A percentile compares a stretch with the other conserved stretches of the same genome.
phyloP scores from a whole-genome alignment of 2,329 filamentous ascomycete genomes.

The Fusarium cicatricum region DNA sequence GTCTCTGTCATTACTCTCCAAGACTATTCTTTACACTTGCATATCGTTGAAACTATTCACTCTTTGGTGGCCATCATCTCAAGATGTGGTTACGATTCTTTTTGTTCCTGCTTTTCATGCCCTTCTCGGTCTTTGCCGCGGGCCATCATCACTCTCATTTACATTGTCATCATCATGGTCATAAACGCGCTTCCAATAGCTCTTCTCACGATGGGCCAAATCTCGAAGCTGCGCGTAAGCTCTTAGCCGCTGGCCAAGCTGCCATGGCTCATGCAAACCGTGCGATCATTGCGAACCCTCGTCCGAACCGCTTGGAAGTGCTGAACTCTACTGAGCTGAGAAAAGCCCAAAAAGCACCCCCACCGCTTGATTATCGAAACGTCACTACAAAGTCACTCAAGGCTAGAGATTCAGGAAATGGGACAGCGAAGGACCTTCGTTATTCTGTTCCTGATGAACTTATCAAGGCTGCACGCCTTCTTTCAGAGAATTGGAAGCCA shows the following conservation, averaged over 20 bases:
- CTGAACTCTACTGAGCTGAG: slow-evolving; percentile 10
- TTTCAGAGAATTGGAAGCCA: slow-evolving; percentile 9
- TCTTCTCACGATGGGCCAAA: slow-evolving; percentile 3
- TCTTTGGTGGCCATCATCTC: background rate
- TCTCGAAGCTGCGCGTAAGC: slow-evolving; percentile 2
- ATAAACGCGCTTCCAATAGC: slow-evolving; percentile 7
- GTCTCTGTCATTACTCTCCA: background rate
- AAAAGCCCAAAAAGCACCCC: slow-evolving; percentile 9
- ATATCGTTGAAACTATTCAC: slow-evolving; percentile 1
- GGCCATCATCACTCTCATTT: slow-evolving; percentile 7
- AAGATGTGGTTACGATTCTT: slow-evolving; percentile 7
- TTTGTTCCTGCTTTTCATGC: slow-evolving; percentile 7
- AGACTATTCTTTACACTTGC: slow-evolving; percentile 1
- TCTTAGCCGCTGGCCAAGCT: slow-evolving; percentile 7
- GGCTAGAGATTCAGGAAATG: background rate
- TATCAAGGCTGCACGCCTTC: slow-evolving; percentile 12
- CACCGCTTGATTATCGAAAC: slow-evolving; percentile 9
- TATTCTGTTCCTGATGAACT: slow-evolving; percentile 15
- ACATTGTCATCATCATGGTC: slow-evolving; percentile 2
- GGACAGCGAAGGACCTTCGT: background rate
- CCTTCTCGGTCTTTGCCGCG: slow-evolving; percentile 4
- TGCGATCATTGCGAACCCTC: slow-evolving; percentile 11
- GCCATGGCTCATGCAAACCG: slow-evolving; percentile 11
- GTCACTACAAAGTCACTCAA: slow-evolving; percentile 4
- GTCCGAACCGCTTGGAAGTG: slow-evolving; percentile 8